Conservation (phyloP, 2,329 filamentous ascomycete species). For the Teratosphaeria pseudoeucalypti region DNA sequence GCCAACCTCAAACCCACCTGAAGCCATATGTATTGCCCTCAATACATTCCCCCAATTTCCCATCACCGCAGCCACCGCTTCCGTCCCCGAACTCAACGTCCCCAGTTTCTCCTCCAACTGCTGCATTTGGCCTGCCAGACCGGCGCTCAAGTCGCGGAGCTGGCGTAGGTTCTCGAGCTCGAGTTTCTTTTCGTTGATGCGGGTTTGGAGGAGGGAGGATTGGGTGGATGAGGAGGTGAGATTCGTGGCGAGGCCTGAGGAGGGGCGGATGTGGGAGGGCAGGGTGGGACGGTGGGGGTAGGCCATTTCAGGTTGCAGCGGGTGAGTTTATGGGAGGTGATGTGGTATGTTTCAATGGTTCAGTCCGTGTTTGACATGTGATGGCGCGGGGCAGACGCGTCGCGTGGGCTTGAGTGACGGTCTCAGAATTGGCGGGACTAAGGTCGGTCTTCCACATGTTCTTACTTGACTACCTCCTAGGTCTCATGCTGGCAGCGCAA, state of each 20-base stretch:
- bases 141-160: conserved; percentile 66
- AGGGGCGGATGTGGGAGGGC: conserved; percentile 54
- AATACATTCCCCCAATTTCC: conserved; percentile 84
- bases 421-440: not conserved
- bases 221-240: conserved; percentile 32
- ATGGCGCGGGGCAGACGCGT: not conserved
- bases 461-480: too few relatives aligned
- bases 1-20: conserved; percentile 44
- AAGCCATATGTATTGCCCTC: conserved; percentile 76
- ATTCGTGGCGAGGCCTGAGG: conserved; percentile 24
- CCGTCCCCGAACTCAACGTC: conserved; percentile 70
- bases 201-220: conserved; percentile 59
- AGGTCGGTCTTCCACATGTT: too few relatives aligned
- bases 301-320: conserved; percentile 18
- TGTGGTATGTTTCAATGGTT: not conserved
- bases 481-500: too few relatives aligned
- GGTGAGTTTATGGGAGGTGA: not conserved
- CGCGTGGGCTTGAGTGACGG: not conserved
- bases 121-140: conserved; percentile 73
- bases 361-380: not conserved
- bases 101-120: conserved; percentile 65
- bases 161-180: conserved; percentile 72
- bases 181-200: conserved; percentile 76
- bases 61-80: conserved; percentile 76
- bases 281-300: conserved; percentile 34